Evolutionary conservation across 2,329 filamentous ascomycete genomes (phyloP), one percentile per base, ranked within the genome.

Genomic region (Pestalotiopsis sp.): DNA sequence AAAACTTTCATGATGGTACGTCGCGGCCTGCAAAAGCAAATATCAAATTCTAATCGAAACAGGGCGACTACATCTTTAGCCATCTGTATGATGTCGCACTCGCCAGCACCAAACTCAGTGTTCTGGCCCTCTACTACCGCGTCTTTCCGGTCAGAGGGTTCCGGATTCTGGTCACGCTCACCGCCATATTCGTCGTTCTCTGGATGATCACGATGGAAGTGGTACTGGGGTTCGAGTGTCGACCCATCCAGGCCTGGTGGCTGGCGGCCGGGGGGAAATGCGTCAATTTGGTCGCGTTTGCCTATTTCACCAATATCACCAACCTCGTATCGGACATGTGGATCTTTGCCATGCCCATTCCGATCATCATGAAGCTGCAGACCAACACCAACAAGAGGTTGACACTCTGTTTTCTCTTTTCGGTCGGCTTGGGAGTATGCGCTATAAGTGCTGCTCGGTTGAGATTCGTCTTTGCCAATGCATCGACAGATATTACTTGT

Each of bases 41-140:
- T 11, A 9, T 3, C 17, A 2, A 13, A 9, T 57, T 4, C 58
- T 70, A 41, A 76, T 36, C 14, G 1, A 25, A 20, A 23, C 52
- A 77, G 75, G 75, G 74, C 59, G 74, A 74, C 61, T 77, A 77
- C 61, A 74, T 77, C 31, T 74, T 76, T 63, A 75, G 72, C 45
- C 75, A 77, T 60, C 73, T 76, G 59, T 77, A 77, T 64, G 71
- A 76, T 38, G 68, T 74, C 38, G 74, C 75, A 23, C 75, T 77
- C 60, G 74, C 69, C 3, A 76, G 73, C 39, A 74, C 73, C 13
- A 77, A 77, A 59, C 74, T 77, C 41, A 75, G 74, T 6, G 70
- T 77, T 17, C 66, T 77, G 9, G 74, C 74, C 12, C 69, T 77
- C 13, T 77, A 77, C 66, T 71, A 75, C 60, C 73, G 73, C 23